Evolutionary conservation across 2,329 filamentous ascomycete species (phyloP).

Genomic region (Apiospora saccharicola): DNA sequence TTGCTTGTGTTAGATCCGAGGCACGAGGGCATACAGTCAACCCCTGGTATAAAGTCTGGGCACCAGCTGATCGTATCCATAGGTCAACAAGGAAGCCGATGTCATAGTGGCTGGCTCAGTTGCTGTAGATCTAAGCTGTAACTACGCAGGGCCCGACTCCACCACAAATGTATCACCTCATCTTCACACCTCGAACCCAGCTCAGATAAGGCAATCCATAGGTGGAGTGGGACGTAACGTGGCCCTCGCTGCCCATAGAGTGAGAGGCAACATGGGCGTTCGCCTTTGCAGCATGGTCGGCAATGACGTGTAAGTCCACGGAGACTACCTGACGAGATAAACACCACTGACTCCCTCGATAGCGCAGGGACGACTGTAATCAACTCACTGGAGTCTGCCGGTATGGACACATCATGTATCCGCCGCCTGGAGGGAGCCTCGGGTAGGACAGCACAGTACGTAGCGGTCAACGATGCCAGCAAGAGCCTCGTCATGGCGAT

Average conservation of each 20-base stretch:
- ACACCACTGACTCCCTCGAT: slow-evolving; percentile 27
- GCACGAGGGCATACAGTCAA: background rate
- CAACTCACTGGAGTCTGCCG: slow-evolving; percentile 67
- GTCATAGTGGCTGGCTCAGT: slow-evolving; percentile 92
- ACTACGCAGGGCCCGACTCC: slow-evolving; percentile 59
- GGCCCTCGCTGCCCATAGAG: slow-evolving; percentile 79
- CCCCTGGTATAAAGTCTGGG: background rate
- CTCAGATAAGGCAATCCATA: slow-evolving; percentile 80
- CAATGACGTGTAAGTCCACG: slow-evolving; percentile 69
- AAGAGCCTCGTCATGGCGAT: slow-evolving; percentile 91
- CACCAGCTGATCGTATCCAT: slow-evolving; percentile 4
- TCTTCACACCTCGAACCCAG: slow-evolving; percentile 85
- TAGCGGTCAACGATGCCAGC: slow-evolving; percentile 84
- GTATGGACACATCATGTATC: slow-evolving; percentile 71
- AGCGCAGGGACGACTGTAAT: slow-evolving; percentile 79
- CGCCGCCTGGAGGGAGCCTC: slow-evolving; percentile 60
- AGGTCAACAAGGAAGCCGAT: slow-evolving; percentile 48
- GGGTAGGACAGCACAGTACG: slow-evolving; percentile 84
- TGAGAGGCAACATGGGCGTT: slow-evolving; percentile 66
- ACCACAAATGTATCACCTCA: slow-evolving; percentile 50
- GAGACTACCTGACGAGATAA: background rate
- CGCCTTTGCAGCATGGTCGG: slow-evolving; percentile 83
- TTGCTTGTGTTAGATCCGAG: background rate
- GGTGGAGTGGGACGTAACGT: slow-evolving; percentile 95
- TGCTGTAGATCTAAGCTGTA: slow-evolving; percentile 86